Evolutionary conservation across 331 rosid species (phyloP).

Genomic region (Rosa hybrid): DNA sequence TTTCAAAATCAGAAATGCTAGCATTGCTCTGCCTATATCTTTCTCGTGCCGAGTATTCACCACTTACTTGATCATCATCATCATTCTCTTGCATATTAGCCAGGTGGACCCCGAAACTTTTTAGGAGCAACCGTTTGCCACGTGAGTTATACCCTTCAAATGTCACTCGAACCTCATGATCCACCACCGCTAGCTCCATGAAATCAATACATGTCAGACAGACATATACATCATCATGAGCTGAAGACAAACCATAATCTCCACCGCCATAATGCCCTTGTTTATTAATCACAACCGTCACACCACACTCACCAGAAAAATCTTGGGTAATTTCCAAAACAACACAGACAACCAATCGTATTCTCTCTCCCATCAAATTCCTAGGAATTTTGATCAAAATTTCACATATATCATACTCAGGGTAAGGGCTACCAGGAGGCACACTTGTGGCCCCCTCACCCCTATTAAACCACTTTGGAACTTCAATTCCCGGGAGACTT

Average conservation of each 20-base stretch:
- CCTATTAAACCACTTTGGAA: not conserved
- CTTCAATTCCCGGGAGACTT: not conserved
- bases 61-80: not conserved
- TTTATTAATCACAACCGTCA: not conserved
- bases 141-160: no score
- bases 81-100: no score
- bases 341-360: not conserved
- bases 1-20: not conserved
- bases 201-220: not conserved
- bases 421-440: not conserved
- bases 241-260: not conserved
- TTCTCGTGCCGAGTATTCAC: not conserved
- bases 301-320: no score
- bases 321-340: not conserved
- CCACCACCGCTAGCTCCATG: not conserved
- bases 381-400: not conserved
- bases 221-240: not conserved
- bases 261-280: no score
- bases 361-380: not conserved
- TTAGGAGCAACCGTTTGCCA: not conserved
- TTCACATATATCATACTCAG: not conserved
- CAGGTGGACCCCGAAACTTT: not conserved
- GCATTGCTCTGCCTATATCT: not conserved
- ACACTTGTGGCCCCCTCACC: not conserved
- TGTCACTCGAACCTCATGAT: not conserved